Conservation (phyloP, 108 stramenopile genomes). For the Parmales sp. region DNA sequence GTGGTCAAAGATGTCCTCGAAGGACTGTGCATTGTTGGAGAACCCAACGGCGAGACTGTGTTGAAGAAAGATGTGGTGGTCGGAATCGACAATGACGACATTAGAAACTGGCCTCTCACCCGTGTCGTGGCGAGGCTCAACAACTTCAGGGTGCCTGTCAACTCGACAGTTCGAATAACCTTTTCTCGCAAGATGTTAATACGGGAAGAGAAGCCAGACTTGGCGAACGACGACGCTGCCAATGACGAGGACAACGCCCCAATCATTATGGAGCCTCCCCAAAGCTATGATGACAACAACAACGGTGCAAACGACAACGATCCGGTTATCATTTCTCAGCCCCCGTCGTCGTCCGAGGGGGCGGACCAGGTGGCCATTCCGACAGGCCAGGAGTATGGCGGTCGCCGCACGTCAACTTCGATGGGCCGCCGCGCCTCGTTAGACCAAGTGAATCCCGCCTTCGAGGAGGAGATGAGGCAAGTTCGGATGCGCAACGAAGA, state of each 20-base stretch:
- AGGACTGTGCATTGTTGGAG: not conserved
- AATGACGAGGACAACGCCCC: not conserved
- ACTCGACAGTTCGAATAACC: not conserved
- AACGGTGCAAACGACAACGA: too few relatives aligned
- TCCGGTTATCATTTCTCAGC: too few relatives aligned
- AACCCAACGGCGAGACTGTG: not conserved
- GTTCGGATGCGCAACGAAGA: not conserved
- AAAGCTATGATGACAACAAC: not conserved
- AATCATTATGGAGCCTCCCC: not conserved
- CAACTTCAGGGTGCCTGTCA: constrained; percentile 13
- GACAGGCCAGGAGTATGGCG: too few relatives aligned
- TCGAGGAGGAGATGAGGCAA: not conserved
- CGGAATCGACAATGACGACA: constrained; percentile 11
- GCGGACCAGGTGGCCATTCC: too few relatives aligned
- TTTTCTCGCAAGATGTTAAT: not conserved
- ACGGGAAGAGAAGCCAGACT: constrained; percentile 6
- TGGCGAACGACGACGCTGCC: not conserved
- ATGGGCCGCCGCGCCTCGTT: too few relatives aligned
- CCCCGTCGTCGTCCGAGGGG: too few relatives aligned
- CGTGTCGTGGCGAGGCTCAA: constrained; percentile 8
- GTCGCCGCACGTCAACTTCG: too few relatives aligned
- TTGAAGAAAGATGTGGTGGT: not conserved
- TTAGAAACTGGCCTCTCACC: constrained; percentile 10
- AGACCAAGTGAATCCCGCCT: too few relatives aligned
- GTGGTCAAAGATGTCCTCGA: constrained; percentile 3